These are phyloP conservation scores for Brasilioporus rufonigricans DNA, from an alignment of 768 basidiomycete genomes.

Conservation along the genomic window DNA sequence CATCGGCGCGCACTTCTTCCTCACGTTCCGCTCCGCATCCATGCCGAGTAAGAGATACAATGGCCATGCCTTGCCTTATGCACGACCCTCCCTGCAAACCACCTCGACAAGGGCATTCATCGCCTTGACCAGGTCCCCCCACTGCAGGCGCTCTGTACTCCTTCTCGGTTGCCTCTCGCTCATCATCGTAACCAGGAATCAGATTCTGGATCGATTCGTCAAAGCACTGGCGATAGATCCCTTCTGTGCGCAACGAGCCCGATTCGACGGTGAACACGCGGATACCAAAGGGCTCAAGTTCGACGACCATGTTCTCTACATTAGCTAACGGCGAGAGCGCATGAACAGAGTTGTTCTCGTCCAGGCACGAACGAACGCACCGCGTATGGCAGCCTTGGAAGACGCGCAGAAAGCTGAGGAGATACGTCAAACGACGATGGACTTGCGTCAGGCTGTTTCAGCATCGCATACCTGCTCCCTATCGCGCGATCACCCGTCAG, in stretches of 20 bases:
- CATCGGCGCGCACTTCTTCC: constrained; percentile 44
- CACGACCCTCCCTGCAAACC: constrained; percentile 49
- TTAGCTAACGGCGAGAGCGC: constrained; percentile 35
- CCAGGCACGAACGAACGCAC: constrained; percentile 26
- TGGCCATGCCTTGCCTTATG: constrained; percentile 46
- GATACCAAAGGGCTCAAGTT: constrained; percentile 55
- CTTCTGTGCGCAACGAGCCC: constrained; percentile 59
- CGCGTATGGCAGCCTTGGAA: constrained; percentile 60
- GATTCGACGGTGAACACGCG: constrained; percentile 57
- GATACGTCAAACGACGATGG: background rate
- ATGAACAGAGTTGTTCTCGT: background rate
- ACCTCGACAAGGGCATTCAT: constrained; percentile 47
- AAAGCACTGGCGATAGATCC: constrained; percentile 38
- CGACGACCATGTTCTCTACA: constrained; percentile 52
- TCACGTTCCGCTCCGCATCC: constrained; percentile 52
- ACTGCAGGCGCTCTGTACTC: constrained; percentile 39
- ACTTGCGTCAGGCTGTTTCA: background rate
- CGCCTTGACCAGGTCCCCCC: constrained; percentile 57
- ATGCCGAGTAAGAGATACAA: constrained; percentile 48
- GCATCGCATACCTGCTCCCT: constrained; percentile 24
- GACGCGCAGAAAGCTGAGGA: constrained; percentile 44
- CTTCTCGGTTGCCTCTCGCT: constrained; percentile 35
- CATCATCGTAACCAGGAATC: constrained; percentile 48
- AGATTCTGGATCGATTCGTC: constrained; percentile 25
- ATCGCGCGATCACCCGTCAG: background rate